Percentiles rank a stretch among this genome's conserved stretches.
These are phyloP conservation scores for Triangularia setosa DNA, from an alignment of 2,329 filamentous ascomycete species.

Conservation along the genomic window DNA sequence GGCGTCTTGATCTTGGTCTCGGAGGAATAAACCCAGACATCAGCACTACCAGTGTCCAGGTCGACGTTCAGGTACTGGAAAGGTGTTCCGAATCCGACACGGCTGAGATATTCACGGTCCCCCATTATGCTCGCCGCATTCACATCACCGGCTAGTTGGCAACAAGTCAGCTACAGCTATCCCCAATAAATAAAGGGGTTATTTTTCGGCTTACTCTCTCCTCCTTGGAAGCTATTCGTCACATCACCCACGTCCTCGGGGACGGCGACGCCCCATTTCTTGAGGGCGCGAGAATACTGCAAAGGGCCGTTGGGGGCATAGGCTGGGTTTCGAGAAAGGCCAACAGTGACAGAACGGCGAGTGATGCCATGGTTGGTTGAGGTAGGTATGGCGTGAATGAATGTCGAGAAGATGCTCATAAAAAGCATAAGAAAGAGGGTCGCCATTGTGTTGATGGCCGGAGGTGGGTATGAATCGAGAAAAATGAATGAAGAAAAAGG, in stretches of 20 bases:
- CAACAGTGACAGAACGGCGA: slow-evolving; percentile 13
- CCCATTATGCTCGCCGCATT: slow-evolving; percentile 32
- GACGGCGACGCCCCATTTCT: slow-evolving; percentile 36
- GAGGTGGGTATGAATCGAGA: background rate
- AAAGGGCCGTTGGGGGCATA: slow-evolving; percentile 33
- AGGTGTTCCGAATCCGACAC: slow-evolving; percentile 58
- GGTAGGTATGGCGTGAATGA: slow-evolving; percentile 3
- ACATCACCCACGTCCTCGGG: slow-evolving; percentile 25
- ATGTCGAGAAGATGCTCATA: slow-evolving; percentile 11
- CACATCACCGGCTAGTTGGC: slow-evolving; percentile 18
- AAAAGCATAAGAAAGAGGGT: background rate
- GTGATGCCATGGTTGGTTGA: background rate
- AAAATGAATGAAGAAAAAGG: background rate
- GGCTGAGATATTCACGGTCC: slow-evolving; percentile 57
- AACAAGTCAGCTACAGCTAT: background rate
- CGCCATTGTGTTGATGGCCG: background rate
- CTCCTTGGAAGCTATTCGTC: slow-evolving; percentile 8
- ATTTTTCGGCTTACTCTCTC: slow-evolving; percentile 1
- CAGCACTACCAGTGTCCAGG: slow-evolving; percentile 4
- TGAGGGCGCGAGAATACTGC: slow-evolving; percentile 32
- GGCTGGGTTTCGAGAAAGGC: slow-evolving; percentile 28
- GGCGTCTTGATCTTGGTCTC: slow-evolving; percentile 44
- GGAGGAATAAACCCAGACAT: slow-evolving; percentile 49
- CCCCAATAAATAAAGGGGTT: background rate
- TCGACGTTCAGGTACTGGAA: slow-evolving; percentile 49